Percentiles rank a stretch among this genome's conserved stretches.
These are phyloP conservation scores for Komagataea norvegica DNA, from an alignment of 1,139 yeast genomes.

Conservation along the genomic window DNA sequence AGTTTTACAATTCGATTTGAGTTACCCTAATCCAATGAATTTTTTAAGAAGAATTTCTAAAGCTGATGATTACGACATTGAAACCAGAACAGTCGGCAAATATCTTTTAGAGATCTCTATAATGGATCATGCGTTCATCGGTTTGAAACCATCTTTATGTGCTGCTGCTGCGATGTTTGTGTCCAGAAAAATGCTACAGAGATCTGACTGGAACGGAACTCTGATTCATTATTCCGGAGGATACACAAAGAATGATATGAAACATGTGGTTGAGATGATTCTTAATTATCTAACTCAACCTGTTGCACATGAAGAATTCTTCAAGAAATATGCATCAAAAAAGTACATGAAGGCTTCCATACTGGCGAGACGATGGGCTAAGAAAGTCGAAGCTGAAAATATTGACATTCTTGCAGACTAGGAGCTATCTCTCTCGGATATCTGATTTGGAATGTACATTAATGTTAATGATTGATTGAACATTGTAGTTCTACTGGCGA, in stretches of 20 bases:
- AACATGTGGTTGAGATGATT: conserved; percentile 66
- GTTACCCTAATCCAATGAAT: conserved; percentile 93
- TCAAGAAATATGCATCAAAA: conserved; percentile 88
- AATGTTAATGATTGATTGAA: not conserved
- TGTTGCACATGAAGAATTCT: conserved; percentile 86
- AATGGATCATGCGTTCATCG: conserved; percentile 74
- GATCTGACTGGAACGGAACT: conserved; percentile 70
- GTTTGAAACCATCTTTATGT: conserved; percentile 72
- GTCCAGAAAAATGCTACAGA: conserved; percentile 66
- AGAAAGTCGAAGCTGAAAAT: conserved; percentile 37
- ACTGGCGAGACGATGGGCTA: conserved; percentile 89
- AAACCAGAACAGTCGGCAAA: conserved; percentile 85
- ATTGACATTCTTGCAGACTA: conserved; percentile 30
- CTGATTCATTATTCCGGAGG: conserved; percentile 86
- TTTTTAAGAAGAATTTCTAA: conserved; percentile 87
- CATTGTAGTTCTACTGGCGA: no score
- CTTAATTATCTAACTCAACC: conserved; percentile 77
- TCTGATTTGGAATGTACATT: not conserved
- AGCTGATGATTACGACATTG: conserved; percentile 90
- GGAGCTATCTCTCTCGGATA: not conserved
- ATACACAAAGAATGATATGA: conserved; percentile 66
- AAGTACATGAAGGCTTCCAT: conserved; percentile 89
- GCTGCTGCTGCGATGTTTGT: conserved; percentile 90
- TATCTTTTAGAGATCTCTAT: conserved; percentile 78
- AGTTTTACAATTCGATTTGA: conserved; percentile 70